Percentiles rank a stretch among this genome's conserved stretches.
Conservation (phyloP, 805 yeast species). For the Brettanomyces bruxellensis region DNA sequence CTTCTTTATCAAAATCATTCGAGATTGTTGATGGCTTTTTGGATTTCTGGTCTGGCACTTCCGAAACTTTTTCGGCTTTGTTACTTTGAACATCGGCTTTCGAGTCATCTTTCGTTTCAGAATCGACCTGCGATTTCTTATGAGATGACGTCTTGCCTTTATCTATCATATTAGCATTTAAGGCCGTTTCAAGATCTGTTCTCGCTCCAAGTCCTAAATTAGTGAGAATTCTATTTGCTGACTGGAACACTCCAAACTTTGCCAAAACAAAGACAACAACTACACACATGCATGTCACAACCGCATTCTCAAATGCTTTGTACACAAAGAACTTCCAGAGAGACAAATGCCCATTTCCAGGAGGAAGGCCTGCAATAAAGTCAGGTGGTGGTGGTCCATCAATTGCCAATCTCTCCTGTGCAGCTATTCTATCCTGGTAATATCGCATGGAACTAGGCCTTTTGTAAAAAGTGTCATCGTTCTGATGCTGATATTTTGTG, state of each 20-base stretch:
- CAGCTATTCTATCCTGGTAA: slow-evolving; percentile 2
- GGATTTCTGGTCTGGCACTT: slow-evolving; percentile 1
- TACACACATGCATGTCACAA: slow-evolving; percentile 32
- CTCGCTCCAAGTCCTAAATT: slow-evolving; percentile 18
- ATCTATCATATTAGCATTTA: neutral
- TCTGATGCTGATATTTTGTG: slow-evolving; percentile 1
- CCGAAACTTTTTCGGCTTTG: neutral
- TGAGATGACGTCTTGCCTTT: neutral
- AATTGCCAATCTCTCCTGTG: slow-evolving; percentile 7
- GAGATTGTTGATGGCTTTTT: too few species aligned
- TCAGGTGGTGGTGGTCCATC: slow-evolving; percentile 11
- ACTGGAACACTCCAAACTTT: slow-evolving; percentile 28
- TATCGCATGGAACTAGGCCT: slow-evolving; percentile 4
- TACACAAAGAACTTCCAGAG: slow-evolving; percentile 16
- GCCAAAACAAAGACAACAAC: slow-evolving; percentile 29
- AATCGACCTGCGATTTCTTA: neutral
- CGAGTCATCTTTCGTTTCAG: neutral
- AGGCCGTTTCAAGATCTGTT: neutral
- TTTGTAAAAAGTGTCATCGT: neutral
- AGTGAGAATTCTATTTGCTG: slow-evolving; percentile 22
- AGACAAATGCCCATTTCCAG: slow-evolving; percentile 11
- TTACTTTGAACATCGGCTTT: neutral
- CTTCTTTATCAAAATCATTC: too few species aligned
- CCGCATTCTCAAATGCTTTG: slow-evolving; percentile 38
- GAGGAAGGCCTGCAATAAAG: slow-evolving; percentile 3